Evolutionary conservation across 352 stramenopile species (phyloP).

Genomic region (Phytophthora rubi): DNA sequence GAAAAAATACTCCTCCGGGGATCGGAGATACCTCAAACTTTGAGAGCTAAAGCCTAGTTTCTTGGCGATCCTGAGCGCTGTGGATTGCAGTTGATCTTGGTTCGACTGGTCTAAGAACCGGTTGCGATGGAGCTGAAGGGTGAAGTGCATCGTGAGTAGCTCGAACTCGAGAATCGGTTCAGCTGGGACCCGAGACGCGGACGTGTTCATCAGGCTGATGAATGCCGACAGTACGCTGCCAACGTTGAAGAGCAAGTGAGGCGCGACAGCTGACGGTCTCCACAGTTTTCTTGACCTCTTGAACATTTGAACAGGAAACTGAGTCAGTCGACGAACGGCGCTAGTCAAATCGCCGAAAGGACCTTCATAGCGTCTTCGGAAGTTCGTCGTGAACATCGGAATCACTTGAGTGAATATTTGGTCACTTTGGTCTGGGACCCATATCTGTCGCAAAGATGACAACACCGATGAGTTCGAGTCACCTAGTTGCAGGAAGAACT

Average conservation of each 20-base stretch:
- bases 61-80: conserved; percentile 31
- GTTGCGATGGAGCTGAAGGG: conserved; percentile 49
- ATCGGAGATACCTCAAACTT: conserved; percentile 36
- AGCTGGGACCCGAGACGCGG: conserved; percentile 22
- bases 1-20: conserved; percentile 42
- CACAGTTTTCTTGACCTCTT: conserved; percentile 30
- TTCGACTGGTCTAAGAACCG: conserved; percentile 28
- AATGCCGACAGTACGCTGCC: conserved; percentile 55
- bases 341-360: conserved; percentile 25
- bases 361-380: conserved; percentile 37
- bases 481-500: neutral
- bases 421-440: conserved; percentile 47
- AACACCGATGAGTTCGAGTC: neutral
- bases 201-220: conserved; percentile 55
- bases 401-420: conserved; percentile 49
- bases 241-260: conserved; percentile 53
- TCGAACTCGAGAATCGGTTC: conserved; percentile 46
- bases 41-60: conserved; percentile 47
- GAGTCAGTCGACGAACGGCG: conserved; percentile 36
- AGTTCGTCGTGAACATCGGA: conserved; percentile 48
- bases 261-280: conserved; percentile 36
- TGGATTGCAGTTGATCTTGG: conserved; percentile 25
- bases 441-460: conserved; percentile 36
- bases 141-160: conserved; percentile 45
- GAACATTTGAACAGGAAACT: conserved; percentile 59